Conservation (phyloP, 2,329 filamentous ascomycete genomes). For the Myrmaecium sp. region DNA sequence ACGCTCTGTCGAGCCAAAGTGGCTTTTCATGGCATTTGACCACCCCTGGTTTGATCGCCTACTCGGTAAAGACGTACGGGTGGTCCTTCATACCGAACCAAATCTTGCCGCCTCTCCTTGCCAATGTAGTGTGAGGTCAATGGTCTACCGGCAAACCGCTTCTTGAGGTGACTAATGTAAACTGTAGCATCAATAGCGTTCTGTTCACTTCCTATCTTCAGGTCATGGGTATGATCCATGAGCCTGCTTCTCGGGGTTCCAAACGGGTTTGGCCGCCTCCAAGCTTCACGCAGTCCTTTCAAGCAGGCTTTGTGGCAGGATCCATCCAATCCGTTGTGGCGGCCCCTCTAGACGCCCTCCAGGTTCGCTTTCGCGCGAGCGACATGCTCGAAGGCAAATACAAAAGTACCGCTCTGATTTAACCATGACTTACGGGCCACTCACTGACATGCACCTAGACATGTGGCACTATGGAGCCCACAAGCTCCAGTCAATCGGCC, state of each 20-base stretch:
- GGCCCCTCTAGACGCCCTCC: constrained; percentile 59
- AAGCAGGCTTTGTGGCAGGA: constrained; percentile 54
- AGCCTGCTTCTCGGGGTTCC: constrained; percentile 41
- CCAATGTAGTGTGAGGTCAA: constrained; percentile 44
- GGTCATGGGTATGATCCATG: constrained; percentile 47
- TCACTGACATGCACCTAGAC: too few relatives aligned
- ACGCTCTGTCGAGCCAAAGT: constrained; percentile 27
- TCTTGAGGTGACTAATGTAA: constrained; percentile 4
- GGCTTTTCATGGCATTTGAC: constrained; percentile 44
- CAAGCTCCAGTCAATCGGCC: constrained; percentile 54
- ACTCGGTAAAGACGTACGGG: constrained; percentile 51
- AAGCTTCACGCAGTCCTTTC: constrained; percentile 43
- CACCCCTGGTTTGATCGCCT: constrained; percentile 50
- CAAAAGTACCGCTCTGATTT: too few relatives aligned
- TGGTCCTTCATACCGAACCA: constrained; percentile 61
- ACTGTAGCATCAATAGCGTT: constrained; percentile 46
- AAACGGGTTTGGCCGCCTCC: constrained; percentile 58
- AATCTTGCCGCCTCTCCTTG: constrained; percentile 57
- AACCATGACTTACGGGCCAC: not conserved
- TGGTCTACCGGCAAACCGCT: too few relatives aligned
- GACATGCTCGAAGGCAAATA: constrained; percentile 43
- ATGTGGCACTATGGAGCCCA: constrained; percentile 58
- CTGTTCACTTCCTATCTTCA: constrained; percentile 63
- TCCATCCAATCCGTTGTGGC: constrained; percentile 53
- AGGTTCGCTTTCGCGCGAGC: constrained; percentile 50